phyloP scores from a whole-genome alignment of 805 yeast species.

The Wickerhamomyces bovis region DNA sequence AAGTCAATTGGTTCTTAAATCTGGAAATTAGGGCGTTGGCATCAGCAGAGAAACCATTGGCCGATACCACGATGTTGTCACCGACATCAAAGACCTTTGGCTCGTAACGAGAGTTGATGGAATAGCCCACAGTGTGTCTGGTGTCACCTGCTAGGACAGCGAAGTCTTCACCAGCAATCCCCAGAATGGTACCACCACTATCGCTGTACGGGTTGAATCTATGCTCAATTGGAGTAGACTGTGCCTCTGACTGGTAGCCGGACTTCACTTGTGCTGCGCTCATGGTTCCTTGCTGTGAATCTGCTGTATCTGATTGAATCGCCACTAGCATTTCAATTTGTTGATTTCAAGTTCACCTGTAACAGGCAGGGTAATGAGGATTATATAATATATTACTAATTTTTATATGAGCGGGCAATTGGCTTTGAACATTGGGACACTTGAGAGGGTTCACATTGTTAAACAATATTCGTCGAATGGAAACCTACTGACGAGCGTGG shows the following conservation, averaged over 20 bases:
- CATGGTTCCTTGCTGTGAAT: background rate
- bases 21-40: constrained; percentile 78
- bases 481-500: too few relatives aligned
- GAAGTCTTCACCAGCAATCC: constrained; percentile 96
- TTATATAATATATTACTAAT: too few relatives aligned
- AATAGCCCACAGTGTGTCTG: constrained; percentile 91
- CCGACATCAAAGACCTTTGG: constrained; percentile 88
- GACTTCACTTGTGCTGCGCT: constrained; percentile 47
- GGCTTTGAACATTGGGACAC: too few relatives aligned
- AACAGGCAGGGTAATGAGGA: too few relatives aligned
- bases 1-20: constrained; percentile 58
- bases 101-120: constrained; percentile 87
- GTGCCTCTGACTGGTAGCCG: constrained; percentile 54
- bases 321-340: background rate
- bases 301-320: background rate
- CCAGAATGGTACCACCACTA: constrained; percentile 95
- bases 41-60: constrained; percentile 96
- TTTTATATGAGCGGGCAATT: too few relatives aligned
- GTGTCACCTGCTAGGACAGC: constrained; percentile 98
- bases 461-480: too few relatives aligned
- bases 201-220: constrained; percentile 90
- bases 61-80: constrained; percentile 79
- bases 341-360: too few relatives aligned
- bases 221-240: constrained; percentile 73
- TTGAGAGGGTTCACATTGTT: too few relatives aligned